A percentile compares a stretch with the other conserved stretches of the same genome.
These are phyloP conservation scores for Xylaria sp. DNA, from an alignment of 2,329 filamentous ascomycete species.

Conservation along the genomic window DNA sequence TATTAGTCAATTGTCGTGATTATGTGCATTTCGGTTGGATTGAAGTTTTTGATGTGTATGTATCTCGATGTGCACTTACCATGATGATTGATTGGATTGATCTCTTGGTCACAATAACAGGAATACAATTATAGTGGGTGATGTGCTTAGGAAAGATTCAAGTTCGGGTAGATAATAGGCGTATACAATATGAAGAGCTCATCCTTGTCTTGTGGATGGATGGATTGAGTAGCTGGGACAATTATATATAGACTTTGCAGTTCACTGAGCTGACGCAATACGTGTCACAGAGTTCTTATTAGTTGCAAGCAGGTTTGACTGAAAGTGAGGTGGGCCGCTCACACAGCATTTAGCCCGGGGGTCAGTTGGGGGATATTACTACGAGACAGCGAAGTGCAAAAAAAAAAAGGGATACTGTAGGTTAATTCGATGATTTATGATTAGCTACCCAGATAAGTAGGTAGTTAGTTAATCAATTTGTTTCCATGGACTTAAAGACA, in stretches of 20 bases:
- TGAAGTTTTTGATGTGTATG: not conserved
- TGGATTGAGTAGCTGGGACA: not conserved
- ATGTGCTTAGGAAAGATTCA: not conserved
- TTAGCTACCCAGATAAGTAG: too few relatives aligned
- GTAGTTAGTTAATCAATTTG: too few relatives aligned
- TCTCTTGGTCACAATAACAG: not conserved
- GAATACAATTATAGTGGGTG: not conserved
- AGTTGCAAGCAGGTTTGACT: not conserved
- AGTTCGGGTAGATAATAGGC: not conserved
- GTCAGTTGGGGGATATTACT: too few relatives aligned
- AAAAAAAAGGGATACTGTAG: too few relatives aligned
- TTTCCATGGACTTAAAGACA: not conserved
- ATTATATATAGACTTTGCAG: slow-evolving; percentile 2
- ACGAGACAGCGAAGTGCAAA: too few relatives aligned
- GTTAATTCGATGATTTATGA: too few relatives aligned
- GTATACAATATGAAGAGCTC: not conserved
- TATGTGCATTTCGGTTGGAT: not conserved
- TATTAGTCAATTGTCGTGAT: not conserved
- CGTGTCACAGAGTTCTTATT: slow-evolving; percentile 17
- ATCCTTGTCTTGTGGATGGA: not conserved
- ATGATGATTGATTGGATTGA: slow-evolving; percentile 19
- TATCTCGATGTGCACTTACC: slow-evolving; percentile 4
- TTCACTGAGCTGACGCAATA: slow-evolving; percentile 21
- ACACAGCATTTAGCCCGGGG: too few relatives aligned
- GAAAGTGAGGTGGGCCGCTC: not conserved